Evolutionary conservation across 2,329 filamentous ascomycete genomes (phyloP).

Genomic region (Fusarium sp.): DNA sequence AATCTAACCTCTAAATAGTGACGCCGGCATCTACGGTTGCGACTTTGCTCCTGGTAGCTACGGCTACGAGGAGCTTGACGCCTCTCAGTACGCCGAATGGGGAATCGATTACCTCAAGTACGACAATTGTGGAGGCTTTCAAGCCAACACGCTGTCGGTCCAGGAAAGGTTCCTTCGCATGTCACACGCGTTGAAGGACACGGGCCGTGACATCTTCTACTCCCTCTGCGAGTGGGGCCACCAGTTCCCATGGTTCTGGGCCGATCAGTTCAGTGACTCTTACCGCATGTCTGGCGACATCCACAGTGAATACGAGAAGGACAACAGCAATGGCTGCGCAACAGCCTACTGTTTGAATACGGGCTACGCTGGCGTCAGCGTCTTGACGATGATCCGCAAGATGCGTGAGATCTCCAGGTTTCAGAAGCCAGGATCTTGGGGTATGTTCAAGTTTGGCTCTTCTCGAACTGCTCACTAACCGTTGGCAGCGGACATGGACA

Average conservation of each 20-base stretch:
- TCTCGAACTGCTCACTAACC: not conserved
- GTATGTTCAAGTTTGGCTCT: not conserved
- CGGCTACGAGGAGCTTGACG: slow-evolving; percentile 2
- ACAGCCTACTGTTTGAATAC: slow-evolving; percentile 2
- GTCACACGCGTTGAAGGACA: not conserved
- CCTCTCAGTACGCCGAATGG: not conserved
- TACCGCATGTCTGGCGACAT: slow-evolving; percentile 5
- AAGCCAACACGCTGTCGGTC: not conserved
- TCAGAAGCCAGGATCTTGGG: slow-evolving; percentile 4
- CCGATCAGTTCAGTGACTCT: slow-evolving; percentile 3
- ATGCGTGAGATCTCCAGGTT: slow-evolving; percentile 1
- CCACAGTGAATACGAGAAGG: not conserved
- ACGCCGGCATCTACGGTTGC: not conserved
- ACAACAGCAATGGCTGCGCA: not conserved
- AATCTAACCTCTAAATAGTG: not conserved
- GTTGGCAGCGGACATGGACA: not conserved
- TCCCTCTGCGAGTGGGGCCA: not conserved
- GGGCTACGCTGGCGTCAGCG: not conserved
- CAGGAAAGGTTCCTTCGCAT: slow-evolving; percentile 2
- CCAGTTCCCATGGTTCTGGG: slow-evolving; percentile 6
- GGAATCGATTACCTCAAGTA: slow-evolving; percentile 2
- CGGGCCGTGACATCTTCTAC: not conserved
- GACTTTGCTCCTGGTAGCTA: not conserved
- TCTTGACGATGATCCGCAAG: slow-evolving; percentile 6
- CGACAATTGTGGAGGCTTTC: slow-evolving; percentile 1